Base-by-base conservation (phyloP, 164 flowering plant species). In the Akebia trifoliata region DNA sequence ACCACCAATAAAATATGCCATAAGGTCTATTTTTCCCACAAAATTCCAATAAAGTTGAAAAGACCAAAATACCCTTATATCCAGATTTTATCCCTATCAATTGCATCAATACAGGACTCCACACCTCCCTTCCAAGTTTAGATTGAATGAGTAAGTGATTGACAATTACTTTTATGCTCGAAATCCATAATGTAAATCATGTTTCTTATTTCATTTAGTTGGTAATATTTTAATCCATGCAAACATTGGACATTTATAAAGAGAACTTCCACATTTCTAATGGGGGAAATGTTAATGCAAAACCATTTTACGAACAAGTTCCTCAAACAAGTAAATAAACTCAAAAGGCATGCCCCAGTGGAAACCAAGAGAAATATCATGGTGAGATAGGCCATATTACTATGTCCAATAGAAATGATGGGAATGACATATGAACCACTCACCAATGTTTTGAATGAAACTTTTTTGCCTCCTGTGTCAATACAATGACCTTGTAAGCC, bases 391-490 rank as follows among this genome's bases (percentile, higher is more conserved):
- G 3, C 48, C 20, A 50, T n/a, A 12, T 4, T 11, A 43, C 6
- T 31, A 14, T 4, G 29, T 31, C 17, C 22, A 29, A 4, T 14
- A 46, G 25, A 46, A 24, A 28, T 6, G 11, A 38, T 11, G 31
- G 31, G 29, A 47, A 6, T 17, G 1, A 54, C 6, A 43, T 8
- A 18, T 47, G 31, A 56, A 63, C 32, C 34, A 61, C 75, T 66
- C 63, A 75, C 78, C 72, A 17, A 47, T 60, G 48, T 21, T 4
- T 54, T 21, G 44, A 54, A 60, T 54, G 65, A 5, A 57, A 42
- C 45, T 43, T 63, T 20, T 57, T 34, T 14, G 48, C 37, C 8
- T 57, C 62, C 55, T 75, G 72, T 18, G 58, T 49, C 38, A 59
- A 38, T 14, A 63, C 9, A 61, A 43, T 4, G 29, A 60, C 54